Base-by-base conservation (phyloP, 768 basidiomycete genomes). In the Clavaria fumosa region DNA sequence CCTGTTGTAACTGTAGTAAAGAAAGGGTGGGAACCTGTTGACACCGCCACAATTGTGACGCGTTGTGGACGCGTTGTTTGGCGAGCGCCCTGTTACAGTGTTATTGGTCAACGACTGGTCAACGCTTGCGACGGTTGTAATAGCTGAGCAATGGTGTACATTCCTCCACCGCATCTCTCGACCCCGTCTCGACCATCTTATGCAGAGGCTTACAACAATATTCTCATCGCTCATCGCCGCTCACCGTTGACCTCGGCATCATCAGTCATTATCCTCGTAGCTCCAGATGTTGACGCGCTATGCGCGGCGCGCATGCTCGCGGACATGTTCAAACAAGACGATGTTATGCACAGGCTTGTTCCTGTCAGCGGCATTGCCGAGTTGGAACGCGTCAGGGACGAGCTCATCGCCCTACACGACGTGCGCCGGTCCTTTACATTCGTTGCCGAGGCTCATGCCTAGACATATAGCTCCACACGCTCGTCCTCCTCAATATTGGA, bases 401-500 rank as follows among this genome's bases (percentile, higher is more conserved):
- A 47, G 43, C 40, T 53, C 15, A 44, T 43, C 31, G 36, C 41
- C 27, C 45, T 44, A 22, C 39, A 48, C 12, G 49, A 48, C 47
- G 51, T 52, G 27, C 23, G 35, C 39, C 19, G 20, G 18, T 14
- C 17, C 19, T 20, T 23, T 26, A 14, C 31, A 35, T 9, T 39
- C 34, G 32, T 28, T 19, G 17, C 2, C 17, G 23, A 24, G 21
- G 41, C 30, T 22, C 38, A 36, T 35, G 35, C 7, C 20, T 30
- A 19, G 15, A 41, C 19, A 19, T 24, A 4, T 43, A 90, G 84
- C 63, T 93, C 18, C 85, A 85, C 49, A 89, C 89, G 3, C 68
- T 99, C 35, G 75, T 99, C 34, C 68, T 99, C 31, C 58, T 99
- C 34, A 93, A 93, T 47, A 83, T 99, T 63, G 95, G 95, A 27